Conservation (phyloP, 306 rosid genomes). For the Styphnolobium japonicum region DNA sequence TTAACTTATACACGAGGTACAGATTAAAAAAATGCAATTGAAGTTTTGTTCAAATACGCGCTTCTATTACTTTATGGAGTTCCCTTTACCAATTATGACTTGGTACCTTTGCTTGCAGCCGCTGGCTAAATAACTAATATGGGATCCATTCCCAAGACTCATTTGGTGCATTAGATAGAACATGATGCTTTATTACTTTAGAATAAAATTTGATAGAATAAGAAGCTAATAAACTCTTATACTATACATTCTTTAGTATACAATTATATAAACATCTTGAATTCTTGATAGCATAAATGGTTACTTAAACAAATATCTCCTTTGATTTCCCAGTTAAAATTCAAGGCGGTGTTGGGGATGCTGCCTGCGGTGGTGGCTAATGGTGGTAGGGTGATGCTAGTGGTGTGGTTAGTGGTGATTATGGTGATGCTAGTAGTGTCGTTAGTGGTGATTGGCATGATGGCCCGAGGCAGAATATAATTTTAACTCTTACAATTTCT, state of each 20-base stretch:
- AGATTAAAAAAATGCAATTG: slow-evolving; percentile 6
- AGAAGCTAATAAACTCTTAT: not conserved
- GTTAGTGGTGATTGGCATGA: too few species aligned
- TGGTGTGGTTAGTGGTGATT: not conserved
- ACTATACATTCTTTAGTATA: too few species aligned
- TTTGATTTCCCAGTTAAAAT: too few species aligned
- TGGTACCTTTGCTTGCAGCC: too few species aligned
- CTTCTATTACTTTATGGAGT: not conserved
- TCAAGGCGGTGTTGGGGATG: not conserved
- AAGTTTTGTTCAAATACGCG: not conserved
- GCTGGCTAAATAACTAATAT: too few species aligned
- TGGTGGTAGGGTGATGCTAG: not conserved
- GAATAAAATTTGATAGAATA: not conserved
- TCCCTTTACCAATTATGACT: not conserved
- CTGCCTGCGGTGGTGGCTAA: not conserved
- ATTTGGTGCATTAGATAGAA: too few species aligned
- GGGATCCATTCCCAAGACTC: too few species aligned
- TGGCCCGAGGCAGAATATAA: too few species aligned
- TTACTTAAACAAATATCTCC: too few species aligned
- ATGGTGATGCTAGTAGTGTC: too few species aligned
- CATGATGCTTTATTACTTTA: too few species aligned
- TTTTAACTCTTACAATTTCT: too few species aligned
- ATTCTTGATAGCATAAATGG: not conserved
- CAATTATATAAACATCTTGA: not conserved
- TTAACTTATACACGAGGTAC: not conserved